Percentiles rank a stretch among this genome's conserved stretches.
phyloP scores from a whole-genome alignment of 306 rosid species.

The Mimosa pudica region DNA sequence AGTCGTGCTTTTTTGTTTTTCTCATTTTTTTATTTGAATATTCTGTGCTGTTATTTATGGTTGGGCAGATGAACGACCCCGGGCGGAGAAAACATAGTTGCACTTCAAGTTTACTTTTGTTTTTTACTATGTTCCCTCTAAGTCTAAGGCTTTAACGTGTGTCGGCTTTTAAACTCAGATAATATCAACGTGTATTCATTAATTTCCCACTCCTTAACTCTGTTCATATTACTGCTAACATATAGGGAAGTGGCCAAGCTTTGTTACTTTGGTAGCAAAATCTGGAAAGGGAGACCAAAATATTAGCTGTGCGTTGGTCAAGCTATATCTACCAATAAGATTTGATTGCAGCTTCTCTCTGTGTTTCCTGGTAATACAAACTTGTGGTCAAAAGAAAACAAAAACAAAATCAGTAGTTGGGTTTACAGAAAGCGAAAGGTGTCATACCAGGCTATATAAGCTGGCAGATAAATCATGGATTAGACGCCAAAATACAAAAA shows the following conservation, averaged over 20 bases:
- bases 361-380: conserved; percentile 25
- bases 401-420: neutral
- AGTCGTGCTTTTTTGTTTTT: neutral
- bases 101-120: conserved; percentile 13
- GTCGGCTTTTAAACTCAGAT: conserved; percentile 12
- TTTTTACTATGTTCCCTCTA: conserved; percentile 8
- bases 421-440: neutral
- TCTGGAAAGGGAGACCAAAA: conserved; percentile 21
- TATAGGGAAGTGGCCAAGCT: conserved; percentile 29
- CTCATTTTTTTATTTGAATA: conserved; percentile 25
- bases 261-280: conserved; percentile 38
- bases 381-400: conserved; percentile 29
- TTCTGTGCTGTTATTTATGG: conserved; percentile 33
- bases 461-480: conserved; percentile 9
- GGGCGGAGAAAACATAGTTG: conserved; percentile 69
- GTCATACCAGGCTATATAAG: conserved; percentile 25
- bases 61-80: conserved; percentile 73
- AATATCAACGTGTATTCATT: neutral
- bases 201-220: conserved; percentile 26
- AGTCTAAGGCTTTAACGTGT: conserved; percentile 35
- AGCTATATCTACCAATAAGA: conserved; percentile 49
- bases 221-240: conserved; percentile 20
- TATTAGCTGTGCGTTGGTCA: conserved; percentile 39
- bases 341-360: conserved; percentile 30
- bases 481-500: neutral